Base-by-base conservation (phyloP, 768 basidiomycete species). In the Mycena venus region DNA sequence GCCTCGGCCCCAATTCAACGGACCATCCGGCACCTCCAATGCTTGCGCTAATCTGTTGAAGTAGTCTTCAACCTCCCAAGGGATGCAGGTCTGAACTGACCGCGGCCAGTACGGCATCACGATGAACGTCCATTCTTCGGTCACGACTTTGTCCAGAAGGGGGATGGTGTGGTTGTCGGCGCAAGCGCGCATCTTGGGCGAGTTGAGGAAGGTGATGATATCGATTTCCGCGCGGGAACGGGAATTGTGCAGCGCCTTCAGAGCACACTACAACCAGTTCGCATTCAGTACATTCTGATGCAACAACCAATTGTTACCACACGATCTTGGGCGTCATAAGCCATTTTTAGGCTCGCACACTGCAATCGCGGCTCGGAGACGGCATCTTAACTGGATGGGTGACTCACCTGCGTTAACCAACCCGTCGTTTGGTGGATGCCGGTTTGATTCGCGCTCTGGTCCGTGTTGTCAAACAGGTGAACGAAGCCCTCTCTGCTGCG, bases 101-200 rank as follows among this genome's bases (percentile, higher is more conserved):
- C 75, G 72, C 27, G 75, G 75, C 72, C 72, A 77, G 32, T 74
- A 77, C 53, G 75, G 75, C 75, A 77, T 77, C n/a, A 63, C 75
- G 15, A 71, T 59, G 51, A 77, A 77, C 0, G 75, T 71, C 68
- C 72, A 77, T 31, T 77, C 75, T 17, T 68, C 60, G 15, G 75
- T 74, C 42, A 71, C 75, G 64, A 77, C 61, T 42, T 31, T 63
- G 51, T 77, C 75, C 9, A 77, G 29, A n/a, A 74, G 5, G 40
- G 75, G 75, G 44, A 77, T 77, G n/a, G 75, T 74, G 66, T 77
- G 75, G 72, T 77, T 77, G 42, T 66, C 72, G 51, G 75, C 44
- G 68, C 64, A 68, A 49, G 71, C 38, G 29, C 75, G 75, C 59
- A 76, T 34, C 36, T 73, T 53, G 31, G 72, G 64, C 0, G 72